Conservation (phyloP, 2,329 filamentous ascomycete genomes). For the Xylariaceae sp. region DNA sequence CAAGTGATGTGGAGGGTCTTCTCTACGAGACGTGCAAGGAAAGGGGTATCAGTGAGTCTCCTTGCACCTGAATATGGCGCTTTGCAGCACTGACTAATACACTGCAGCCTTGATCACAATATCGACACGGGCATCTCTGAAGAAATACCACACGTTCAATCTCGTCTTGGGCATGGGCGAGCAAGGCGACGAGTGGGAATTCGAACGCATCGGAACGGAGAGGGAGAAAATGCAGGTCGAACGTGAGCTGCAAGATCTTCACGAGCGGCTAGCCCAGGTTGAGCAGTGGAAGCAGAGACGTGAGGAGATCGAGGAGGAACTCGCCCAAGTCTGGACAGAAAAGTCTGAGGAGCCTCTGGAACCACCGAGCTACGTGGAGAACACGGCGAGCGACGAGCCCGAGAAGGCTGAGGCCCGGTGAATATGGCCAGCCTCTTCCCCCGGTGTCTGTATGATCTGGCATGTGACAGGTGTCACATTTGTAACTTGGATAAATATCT, state of each 20-base stretch:
- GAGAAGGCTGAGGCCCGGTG: too few relatives aligned
- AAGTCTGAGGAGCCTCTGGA: conserved; percentile 37
- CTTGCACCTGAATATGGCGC: not conserved
- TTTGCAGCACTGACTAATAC: conserved; percentile 8
- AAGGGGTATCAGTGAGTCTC: conserved; percentile 73
- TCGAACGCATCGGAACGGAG: conserved; percentile 88
- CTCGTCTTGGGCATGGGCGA: conserved; percentile 76
- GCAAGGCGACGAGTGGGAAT: conserved; percentile 79
- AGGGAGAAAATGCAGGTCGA: conserved; percentile 90
- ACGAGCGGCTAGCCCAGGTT: conserved; percentile 71
- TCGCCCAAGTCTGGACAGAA: conserved; percentile 57
- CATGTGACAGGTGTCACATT: too few relatives aligned
- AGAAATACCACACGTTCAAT: conserved; percentile 92
- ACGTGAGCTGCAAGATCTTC: conserved; percentile 78
- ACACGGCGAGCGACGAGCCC: conserved; percentile 2
- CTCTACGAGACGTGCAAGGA: conserved; percentile 91
- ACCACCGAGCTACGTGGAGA: conserved; percentile 37
- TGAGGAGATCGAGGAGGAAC: conserved; percentile 74
- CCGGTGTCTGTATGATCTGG: too few relatives aligned
- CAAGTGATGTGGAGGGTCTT: conserved; percentile 86
- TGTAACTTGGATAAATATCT: too few relatives aligned
- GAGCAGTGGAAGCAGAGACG: conserved; percentile 74
- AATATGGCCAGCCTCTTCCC: too few relatives aligned
- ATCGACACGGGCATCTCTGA: conserved; percentile 86
- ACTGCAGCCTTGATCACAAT: conserved; percentile 80